phyloP scores from a whole-genome alignment of 2,329 filamentous ascomycete species.

The Fusarium bactridioides region DNA sequence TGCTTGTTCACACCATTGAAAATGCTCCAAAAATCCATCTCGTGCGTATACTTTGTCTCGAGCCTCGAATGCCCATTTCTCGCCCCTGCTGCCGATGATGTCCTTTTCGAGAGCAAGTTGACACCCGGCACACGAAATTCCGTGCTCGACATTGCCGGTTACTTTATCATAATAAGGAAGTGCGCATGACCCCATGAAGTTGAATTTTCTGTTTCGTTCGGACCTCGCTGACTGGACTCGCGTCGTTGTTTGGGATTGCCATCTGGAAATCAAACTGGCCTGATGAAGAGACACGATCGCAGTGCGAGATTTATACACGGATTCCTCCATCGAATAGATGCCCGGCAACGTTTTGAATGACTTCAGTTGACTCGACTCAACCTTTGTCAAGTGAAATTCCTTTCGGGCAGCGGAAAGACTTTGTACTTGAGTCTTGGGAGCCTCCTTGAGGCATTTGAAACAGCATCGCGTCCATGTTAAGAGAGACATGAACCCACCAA shows the following conservation, averaged over 20 bases:
- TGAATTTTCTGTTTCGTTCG: neutral
- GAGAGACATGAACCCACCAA: constrained; percentile 38
- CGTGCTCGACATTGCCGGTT: neutral
- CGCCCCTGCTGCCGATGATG: neutral
- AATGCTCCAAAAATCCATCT: neutral
- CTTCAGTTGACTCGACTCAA: neutral
- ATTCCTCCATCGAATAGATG: neutral
- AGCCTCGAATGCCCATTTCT: neutral
- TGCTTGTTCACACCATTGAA: neutral
- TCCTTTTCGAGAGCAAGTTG: neutral
- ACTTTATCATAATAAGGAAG: neutral
- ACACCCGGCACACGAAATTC: neutral
- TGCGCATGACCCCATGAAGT: neutral
- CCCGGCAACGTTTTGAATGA: neutral
- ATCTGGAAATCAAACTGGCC: neutral
- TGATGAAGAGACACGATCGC: neutral
- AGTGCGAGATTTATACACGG: neutral
- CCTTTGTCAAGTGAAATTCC: neutral
- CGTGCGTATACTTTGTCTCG: neutral
- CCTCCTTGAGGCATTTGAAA: constrained; percentile 39
- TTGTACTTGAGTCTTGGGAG: neutral
- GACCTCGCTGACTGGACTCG: neutral
- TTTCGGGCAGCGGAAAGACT: neutral
- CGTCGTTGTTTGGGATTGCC: rapidly evolving
- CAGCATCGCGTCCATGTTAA: constrained; percentile 44